Conservation (phyloP, 495 filamentous ascomycete genomes). For the Trichocladium uniseriatum region DNA sequence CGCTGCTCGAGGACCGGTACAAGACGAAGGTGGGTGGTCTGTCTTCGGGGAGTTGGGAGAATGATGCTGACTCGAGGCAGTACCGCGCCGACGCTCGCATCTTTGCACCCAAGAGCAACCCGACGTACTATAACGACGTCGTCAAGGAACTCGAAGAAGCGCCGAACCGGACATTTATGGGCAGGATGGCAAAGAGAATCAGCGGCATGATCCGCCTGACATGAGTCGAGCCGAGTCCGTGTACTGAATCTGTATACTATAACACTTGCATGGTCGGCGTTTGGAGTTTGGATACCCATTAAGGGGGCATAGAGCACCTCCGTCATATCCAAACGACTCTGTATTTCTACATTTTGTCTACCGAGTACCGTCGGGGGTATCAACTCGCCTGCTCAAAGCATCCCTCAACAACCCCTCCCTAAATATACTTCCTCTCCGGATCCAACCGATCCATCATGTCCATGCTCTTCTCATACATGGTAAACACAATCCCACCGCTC, state of each 20-base stretch:
- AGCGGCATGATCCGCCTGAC: constrained; percentile 55
- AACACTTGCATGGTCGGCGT: constrained; percentile 19
- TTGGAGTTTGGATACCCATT: constrained; percentile 5
- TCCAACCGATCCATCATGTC: constrained; percentile 74
- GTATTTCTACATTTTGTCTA: constrained; percentile 2
- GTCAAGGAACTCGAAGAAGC: constrained; percentile 64
- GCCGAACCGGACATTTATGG: constrained; percentile 50
- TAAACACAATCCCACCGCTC: constrained; percentile 95
- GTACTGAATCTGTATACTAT: constrained; percentile 10
- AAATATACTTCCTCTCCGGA: constrained; percentile 79
- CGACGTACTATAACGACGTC: constrained; percentile 66
- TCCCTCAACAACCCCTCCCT: too few species aligned
- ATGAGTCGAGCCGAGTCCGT: neutral
- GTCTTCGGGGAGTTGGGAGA: too few species aligned
- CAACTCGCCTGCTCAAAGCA: neutral
- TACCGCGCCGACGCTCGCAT: constrained; percentile 56
- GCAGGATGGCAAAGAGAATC: constrained; percentile 47
- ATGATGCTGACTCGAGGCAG: constrained; percentile 28
- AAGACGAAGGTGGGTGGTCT: constrained; percentile 45
- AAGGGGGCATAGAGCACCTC: neutral
- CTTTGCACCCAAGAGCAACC: constrained; percentile 62
- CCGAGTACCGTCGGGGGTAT: constrained; percentile 7
- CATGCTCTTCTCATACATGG: constrained; percentile 98
- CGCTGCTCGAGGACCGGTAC: constrained; percentile 67
- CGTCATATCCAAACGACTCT: neutral